phyloP scores from a whole-genome alignment of 441 rosid species.

The Populus hybrid region DNA sequence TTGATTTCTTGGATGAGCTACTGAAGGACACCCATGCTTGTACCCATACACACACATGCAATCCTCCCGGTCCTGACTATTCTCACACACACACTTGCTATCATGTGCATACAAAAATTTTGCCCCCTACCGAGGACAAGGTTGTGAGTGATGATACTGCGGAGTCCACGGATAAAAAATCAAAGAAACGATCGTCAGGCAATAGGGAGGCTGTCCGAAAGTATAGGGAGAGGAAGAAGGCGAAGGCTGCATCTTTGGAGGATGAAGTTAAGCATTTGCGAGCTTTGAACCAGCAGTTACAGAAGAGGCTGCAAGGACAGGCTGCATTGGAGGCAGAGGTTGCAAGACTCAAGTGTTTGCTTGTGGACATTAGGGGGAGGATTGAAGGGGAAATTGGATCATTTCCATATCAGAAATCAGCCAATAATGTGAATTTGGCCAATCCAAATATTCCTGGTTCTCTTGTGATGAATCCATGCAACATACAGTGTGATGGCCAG shows the following conservation, averaged over 20 bases:
- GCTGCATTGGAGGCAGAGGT: slow-evolving; percentile 87
- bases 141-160: slow-evolving; percentile 67
- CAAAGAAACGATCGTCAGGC: slow-evolving; percentile 70
- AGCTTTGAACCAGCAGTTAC: slow-evolving; percentile 73
- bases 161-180: slow-evolving; percentile 55
- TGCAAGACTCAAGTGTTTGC: slow-evolving; percentile 91
- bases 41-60: slow-evolving; percentile 91
- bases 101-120: slow-evolving; percentile 90
- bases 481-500: slow-evolving; percentile 49
- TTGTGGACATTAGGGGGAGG: slow-evolving; percentile 90
- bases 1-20: slow-evolving; percentile 66
- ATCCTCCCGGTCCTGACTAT: slow-evolving; percentile 91
- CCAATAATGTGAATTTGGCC: slow-evolving; percentile 37
- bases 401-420: slow-evolving; percentile 84
- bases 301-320: slow-evolving; percentile 24
- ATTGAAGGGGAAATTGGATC: slow-evolving; percentile 97
- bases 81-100: slow-evolving; percentile 94
- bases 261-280: slow-evolving; percentile 74
- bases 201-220: slow-evolving; percentile 28
- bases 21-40: slow-evolving; percentile 76
- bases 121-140: slow-evolving; percentile 61
- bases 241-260: slow-evolving; percentile 85
- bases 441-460: slow-evolving; percentile 31
- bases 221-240: slow-evolving; percentile 93
- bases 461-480: slow-evolving; percentile 73